Conservation (phyloP, 352 stramenopile genomes). For the Plasmopara halstedii region DNA sequence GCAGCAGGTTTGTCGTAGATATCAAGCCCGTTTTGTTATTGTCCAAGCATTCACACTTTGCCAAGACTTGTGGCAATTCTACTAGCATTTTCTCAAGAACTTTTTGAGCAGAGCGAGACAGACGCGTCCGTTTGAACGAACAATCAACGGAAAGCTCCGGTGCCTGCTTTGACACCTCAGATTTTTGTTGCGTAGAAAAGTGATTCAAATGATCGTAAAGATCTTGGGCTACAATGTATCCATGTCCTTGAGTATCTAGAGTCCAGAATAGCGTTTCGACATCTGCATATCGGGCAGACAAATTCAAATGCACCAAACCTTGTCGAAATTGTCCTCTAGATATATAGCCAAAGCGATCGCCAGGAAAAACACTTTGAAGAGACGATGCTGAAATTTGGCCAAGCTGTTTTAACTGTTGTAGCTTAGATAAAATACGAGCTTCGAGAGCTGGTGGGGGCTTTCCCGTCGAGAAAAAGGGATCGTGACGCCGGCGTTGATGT, state of each 20-base stretch:
- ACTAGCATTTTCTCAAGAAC: constrained; percentile 60
- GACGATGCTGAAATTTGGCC: constrained; percentile 44
- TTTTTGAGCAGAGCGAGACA: constrained; percentile 58
- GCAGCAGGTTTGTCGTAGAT: constrained; percentile 35
- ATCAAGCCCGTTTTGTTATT: constrained; percentile 31
- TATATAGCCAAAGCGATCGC: constrained; percentile 62
- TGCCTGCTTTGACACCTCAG: constrained; percentile 16
- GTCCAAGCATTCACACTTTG: constrained; percentile 46
- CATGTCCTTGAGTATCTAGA: constrained; percentile 53
- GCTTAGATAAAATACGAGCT: constrained; percentile 42
- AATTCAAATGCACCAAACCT: constrained; percentile 55
- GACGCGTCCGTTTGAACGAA: constrained; percentile 1
- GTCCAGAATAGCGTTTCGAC: constrained; percentile 69
- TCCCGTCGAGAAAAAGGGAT: constrained; percentile 28
- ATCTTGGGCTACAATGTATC: constrained; percentile 48
- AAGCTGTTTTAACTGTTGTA: constrained; percentile 58
- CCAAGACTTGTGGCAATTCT: constrained; percentile 29
- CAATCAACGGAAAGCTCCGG: constrained; percentile 26
- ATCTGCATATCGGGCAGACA: constrained; percentile 56
- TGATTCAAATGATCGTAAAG: constrained; percentile 60
- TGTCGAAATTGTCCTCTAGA: constrained; percentile 65
- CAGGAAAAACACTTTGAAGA: constrained; percentile 53
- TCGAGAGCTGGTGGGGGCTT: constrained; percentile 39
- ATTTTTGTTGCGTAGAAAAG: constrained; percentile 14
- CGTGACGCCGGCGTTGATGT: constrained; percentile 20